phyloP scores from a whole-genome alignment of 2,329 filamentous ascomycete species.

The Myriangium duriaei region DNA sequence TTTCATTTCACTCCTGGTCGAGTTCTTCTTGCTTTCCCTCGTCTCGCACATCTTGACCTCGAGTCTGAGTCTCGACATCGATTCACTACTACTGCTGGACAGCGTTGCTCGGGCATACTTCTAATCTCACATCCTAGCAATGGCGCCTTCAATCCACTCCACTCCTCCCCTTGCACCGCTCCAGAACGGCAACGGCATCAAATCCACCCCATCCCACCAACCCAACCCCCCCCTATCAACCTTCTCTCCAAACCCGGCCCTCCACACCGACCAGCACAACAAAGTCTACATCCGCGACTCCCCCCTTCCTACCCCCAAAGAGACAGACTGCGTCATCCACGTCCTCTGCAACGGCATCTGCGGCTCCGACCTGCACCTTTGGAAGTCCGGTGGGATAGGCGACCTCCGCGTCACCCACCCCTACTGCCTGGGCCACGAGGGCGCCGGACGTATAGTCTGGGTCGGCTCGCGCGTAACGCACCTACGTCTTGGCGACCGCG shows the following conservation, averaged over 20 bases:
- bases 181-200: too few species aligned
- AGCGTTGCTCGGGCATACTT: too few species aligned
- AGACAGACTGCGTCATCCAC: constrained; percentile 19
- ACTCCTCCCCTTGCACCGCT: too few species aligned
- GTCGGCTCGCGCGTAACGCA: constrained; percentile 30
- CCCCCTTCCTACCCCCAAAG: constrained; percentile 15
- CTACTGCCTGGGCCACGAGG: constrained; percentile 38
- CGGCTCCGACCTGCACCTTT: constrained; percentile 50
- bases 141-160: too few species aligned
- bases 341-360: constrained; percentile 21
- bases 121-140: too few species aligned
- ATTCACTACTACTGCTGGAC: too few species aligned
- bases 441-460: constrained; percentile 30
- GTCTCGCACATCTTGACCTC: too few species aligned
- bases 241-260: constrained; percentile 15
- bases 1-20: too few species aligned
- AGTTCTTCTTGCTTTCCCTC: too few species aligned
- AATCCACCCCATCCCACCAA: background rate
- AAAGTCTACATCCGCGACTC: constrained; percentile 19
- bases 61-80: too few species aligned
- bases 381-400: constrained; percentile 36
- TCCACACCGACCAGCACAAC: constrained; percentile 19
- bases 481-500: constrained; percentile 32
- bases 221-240: constrained; percentile 15
- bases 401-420: constrained; percentile 34